Base-by-base conservation (phyloP, 768 basidiomycete species). In the Boletus rubescentipes region DNA sequence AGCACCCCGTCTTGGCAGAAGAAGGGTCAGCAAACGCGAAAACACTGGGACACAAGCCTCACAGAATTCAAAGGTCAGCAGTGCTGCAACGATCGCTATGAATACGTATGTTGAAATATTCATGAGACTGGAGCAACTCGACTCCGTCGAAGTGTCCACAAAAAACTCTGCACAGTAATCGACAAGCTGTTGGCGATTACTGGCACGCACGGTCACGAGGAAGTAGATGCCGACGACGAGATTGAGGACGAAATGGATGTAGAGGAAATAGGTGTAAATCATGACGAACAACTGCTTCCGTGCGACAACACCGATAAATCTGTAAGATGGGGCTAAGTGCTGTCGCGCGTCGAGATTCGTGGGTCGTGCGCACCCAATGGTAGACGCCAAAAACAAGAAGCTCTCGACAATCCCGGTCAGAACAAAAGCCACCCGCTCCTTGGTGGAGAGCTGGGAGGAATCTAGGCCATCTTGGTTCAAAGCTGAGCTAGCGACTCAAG, bases 241-340 rank as follows among this genome's bases (percentile, higher is more conserved):
- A 64, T 82, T 84, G 73, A 84, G 53, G 59, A 81, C 37, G 63
- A 85, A 77, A 69, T 86, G 82, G 58, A 77, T 57, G 71, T 82
- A 81, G 63, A 83, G 70, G 65, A 80, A 78, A 64, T 80, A 79
- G 10, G 79, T 71, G 61, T 85, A 85, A 44, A 76, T 74, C 61
- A 75, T 77, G 45, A 83, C 75, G 61, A 88, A 84, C 2, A 73
- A 61, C 68, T 83, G 83, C 61, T 86, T 86, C 62, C 80, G 79
- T 37, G 81, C 79, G 49, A 86, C 73, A 1, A 77, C 78, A n/a
- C 86, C 86, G 31, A 84, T 75, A 49, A 88, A 79, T 18, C 86
- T 87, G 62, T 39, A 38, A 31, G 36, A 55, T 49, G 12, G 37
- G 11, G 51, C 30, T 53, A 12, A 56, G 51, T 18, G 42, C 9